Evolutionary conservation across 1,139 yeast species (phyloP).

Genomic region (Lizanozyma gosingica): DNA sequence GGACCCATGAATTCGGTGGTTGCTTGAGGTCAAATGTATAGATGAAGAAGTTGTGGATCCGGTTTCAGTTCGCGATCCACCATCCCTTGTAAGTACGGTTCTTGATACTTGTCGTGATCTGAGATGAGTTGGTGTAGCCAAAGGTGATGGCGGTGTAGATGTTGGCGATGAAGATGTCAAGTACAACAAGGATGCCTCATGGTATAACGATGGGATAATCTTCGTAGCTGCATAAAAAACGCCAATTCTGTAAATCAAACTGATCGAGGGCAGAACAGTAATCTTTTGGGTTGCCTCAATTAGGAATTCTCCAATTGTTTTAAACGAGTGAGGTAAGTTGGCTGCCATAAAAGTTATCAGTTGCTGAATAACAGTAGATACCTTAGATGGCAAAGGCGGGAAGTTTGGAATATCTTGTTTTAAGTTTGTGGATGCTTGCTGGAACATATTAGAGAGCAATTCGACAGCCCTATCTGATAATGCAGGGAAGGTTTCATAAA

Average conservation of each 20-base stretch:
- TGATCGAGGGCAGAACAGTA: slow-evolving; percentile 73
- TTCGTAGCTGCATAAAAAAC: slow-evolving; percentile 92
- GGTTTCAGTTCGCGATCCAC: too few species aligned
- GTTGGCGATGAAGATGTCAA: slow-evolving; percentile 28
- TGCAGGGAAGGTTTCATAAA: slow-evolving; percentile 84
- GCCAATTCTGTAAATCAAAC: slow-evolving; percentile 74
- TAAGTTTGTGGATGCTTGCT: slow-evolving; percentile 29
- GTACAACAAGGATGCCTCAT: slow-evolving; percentile 22
- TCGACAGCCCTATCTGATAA: slow-evolving; percentile 46
- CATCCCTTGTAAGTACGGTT: neutral
- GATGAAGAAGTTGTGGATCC: neutral
- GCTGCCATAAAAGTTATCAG: slow-evolving; percentile 41
- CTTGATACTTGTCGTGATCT: slow-evolving; percentile 13
- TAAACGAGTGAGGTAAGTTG: slow-evolving; percentile 48
- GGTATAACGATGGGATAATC: slow-evolving; percentile 71
- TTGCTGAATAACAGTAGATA: slow-evolving; percentile 20
- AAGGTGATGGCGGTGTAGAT: slow-evolving; percentile 9
- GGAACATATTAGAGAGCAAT: slow-evolving; percentile 28
- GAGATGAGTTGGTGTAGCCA: neutral
- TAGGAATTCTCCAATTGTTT: slow-evolving; percentile 63
- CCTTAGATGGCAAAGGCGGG: slow-evolving; percentile 10
- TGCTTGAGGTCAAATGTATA: neutral
- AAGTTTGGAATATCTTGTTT: slow-evolving; percentile 31
- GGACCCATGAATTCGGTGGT: neutral
- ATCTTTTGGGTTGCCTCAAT: slow-evolving; percentile 63